phyloP scores from a whole-genome alignment of 768 basidiomycete species.

The Scleroderma citrinum region DNA sequence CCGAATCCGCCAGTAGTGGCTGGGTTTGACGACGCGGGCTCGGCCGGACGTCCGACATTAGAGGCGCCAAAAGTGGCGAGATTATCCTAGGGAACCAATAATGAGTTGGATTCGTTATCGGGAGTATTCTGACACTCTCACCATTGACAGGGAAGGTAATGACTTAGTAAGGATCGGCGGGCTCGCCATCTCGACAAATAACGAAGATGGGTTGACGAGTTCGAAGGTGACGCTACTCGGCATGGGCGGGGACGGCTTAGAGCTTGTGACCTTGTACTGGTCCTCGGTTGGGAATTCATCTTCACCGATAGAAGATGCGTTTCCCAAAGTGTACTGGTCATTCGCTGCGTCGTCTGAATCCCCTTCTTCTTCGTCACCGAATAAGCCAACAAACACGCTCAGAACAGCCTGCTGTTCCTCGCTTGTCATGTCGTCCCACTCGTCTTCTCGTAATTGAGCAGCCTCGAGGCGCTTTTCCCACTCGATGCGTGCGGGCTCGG shows the following conservation, averaged over 20 bases:
- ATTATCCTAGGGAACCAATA: constrained; percentile 18
- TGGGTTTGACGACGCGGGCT: constrained; percentile 6
- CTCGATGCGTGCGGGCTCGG: constrained; percentile 27
- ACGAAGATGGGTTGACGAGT: constrained; percentile 23
- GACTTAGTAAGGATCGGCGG: constrained; percentile 21
- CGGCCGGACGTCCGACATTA: constrained; percentile 15
- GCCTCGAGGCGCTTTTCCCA: constrained; percentile 29
- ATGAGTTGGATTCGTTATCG: background rate
- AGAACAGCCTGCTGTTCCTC: constrained; percentile 28
- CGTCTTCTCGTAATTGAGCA: constrained; percentile 23
- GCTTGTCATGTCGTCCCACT: constrained; percentile 27
- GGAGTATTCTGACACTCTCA: constrained; percentile 5
- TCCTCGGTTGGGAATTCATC: constrained; percentile 17
- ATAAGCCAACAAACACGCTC: constrained; percentile 25
- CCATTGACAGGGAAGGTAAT: constrained; percentile 27
- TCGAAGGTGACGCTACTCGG: constrained; percentile 5
- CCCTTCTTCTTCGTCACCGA: constrained; percentile 18
- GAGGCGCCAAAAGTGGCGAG: constrained; percentile 24
- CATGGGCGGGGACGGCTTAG: constrained; percentile 2
- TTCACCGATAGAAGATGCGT: constrained; percentile 13
- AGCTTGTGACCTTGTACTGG: constrained; percentile 1
- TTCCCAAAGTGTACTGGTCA: background rate
- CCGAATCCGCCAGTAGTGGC: constrained; percentile 9
- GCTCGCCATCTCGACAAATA: constrained; percentile 15
- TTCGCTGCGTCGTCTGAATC: background rate